These are phyloP conservation scores for Ophiostoma sp. DNA, from an alignment of 2,329 filamentous ascomycete genomes.

Conservation along the genomic window DNA sequence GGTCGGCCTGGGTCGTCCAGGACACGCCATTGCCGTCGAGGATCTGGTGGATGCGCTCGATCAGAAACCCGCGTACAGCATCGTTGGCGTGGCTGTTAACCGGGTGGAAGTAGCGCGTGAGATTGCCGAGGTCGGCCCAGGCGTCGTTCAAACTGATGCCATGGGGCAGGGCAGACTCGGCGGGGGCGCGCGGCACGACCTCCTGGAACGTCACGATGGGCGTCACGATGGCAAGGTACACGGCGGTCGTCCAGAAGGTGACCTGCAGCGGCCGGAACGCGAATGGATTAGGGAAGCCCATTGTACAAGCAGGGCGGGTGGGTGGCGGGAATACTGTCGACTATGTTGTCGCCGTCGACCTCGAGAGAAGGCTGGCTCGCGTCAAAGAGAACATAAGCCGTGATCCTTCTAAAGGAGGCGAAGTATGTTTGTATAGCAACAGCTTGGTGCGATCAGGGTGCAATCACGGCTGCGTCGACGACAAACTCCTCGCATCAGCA, in stretches of 20 bases:
- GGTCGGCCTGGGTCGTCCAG: conserved; percentile 38
- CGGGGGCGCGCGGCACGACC: conserved; percentile 63
- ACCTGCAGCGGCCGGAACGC: conserved; percentile 78
- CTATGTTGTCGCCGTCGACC: background rate
- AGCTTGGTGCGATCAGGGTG: no score
- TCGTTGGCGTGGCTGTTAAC: conserved; percentile 86
- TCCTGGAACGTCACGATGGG: conserved; percentile 70
- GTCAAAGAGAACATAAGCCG: no score
- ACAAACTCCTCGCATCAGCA: background rate
- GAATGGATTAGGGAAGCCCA: conserved; percentile 47
- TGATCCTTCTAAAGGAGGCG: background rate
- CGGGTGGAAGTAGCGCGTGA: conserved; percentile 75
- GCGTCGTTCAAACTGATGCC: conserved; percentile 80
- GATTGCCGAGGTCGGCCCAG: conserved; percentile 72
- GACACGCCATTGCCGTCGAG: conserved; percentile 54
- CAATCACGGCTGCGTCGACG: no score
- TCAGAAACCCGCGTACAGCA: conserved; percentile 67
- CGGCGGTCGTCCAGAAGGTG: conserved; percentile 66
- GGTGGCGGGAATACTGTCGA: background rate
- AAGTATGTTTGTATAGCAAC: background rate
- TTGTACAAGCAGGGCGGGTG: background rate
- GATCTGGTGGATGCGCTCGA: conserved; percentile 65
- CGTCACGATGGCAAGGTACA: conserved; percentile 73
- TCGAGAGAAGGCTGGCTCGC: no score
- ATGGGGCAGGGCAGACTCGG: conserved; percentile 41